A percentile compares a stretch with the other conserved stretches of the same genome.
phyloP scores from a whole-genome alignment of 2,329 filamentous ascomycete species.

The Diaporthe citrichinensis region DNA sequence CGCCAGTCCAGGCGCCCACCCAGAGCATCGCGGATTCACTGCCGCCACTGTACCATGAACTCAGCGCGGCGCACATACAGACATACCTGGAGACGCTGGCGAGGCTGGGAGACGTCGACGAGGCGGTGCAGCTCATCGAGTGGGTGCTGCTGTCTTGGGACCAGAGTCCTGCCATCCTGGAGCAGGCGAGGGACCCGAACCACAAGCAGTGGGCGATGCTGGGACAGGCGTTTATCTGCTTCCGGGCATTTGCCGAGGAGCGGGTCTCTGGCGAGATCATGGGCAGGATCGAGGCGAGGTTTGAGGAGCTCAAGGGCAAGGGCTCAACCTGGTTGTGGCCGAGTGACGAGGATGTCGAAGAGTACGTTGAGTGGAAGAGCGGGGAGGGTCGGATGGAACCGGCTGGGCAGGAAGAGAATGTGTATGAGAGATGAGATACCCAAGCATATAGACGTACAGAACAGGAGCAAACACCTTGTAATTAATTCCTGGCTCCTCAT shows the following conservation, averaged over 20 bases:
- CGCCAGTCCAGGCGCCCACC: conserved; percentile 45
- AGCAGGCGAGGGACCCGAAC: conserved; percentile 54
- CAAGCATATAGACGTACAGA: neutral
- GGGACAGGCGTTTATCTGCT: conserved; percentile 51
- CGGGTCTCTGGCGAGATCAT: conserved; percentile 54
- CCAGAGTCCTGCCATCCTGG: conserved; percentile 48
- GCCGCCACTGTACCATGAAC: conserved; percentile 55
- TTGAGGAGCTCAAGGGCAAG: conserved; percentile 47
- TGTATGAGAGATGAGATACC: neutral
- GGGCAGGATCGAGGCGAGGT: conserved; percentile 48
- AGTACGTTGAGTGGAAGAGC: conserved; percentile 47
- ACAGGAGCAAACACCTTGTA: neutral
- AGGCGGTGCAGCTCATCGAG: conserved; percentile 68
- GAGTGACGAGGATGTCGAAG: conserved; percentile 51
- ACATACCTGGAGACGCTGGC: conserved; percentile 75
- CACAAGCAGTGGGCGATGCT: conserved; percentile 52
- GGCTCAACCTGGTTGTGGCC: conserved; percentile 55
- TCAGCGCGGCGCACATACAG: conserved; percentile 65
- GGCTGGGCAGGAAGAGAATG: neutral
- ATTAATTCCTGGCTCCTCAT: neutral
- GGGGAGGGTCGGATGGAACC: neutral
- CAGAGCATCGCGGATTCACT: conserved; percentile 35
- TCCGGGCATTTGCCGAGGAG: conserved; percentile 63
- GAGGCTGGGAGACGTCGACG: conserved; percentile 69
- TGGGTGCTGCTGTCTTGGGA: conserved; percentile 71